These are phyloP conservation scores for Hyaloscypha variabilis DNA, from an alignment of 495 filamentous ascomycete genomes.

Conservation along the genomic window DNA sequence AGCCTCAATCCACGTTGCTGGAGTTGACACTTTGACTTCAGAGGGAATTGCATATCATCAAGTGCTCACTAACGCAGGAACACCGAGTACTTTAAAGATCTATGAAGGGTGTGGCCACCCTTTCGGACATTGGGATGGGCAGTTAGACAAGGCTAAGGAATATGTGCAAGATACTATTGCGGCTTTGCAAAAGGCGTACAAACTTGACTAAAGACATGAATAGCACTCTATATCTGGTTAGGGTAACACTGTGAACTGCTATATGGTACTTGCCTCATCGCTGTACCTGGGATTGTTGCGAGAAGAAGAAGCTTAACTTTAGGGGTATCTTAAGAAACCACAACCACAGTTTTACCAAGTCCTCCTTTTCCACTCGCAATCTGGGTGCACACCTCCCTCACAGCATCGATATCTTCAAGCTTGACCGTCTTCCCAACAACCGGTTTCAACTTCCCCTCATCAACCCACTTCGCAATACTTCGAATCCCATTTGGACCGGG, in stretches of 20 bases:
- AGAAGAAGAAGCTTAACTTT: too few species aligned
- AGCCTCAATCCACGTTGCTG: conserved; percentile 37
- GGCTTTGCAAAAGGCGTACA: conserved; percentile 35
- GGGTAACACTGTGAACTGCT: too few species aligned
- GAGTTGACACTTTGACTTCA: conserved; percentile 38
- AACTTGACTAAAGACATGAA: not conserved
- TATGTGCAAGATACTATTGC: conserved; percentile 37
- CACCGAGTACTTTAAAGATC: conserved; percentile 37
- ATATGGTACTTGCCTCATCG: too few species aligned
- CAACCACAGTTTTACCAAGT: conserved; percentile 54
- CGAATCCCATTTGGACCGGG: not conserved
- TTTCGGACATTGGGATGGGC: conserved; percentile 41
- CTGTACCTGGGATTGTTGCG: too few species aligned
- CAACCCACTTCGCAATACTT: conserved; percentile 41
- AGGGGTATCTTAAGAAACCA: conserved; percentile 33
- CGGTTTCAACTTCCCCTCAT: conserved; percentile 44
- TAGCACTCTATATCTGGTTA: too few species aligned
- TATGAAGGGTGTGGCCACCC: conserved; percentile 42
- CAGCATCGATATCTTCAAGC: conserved; percentile 44
- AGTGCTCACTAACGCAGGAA: conserved; percentile 36
- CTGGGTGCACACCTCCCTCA: conserved; percentile 45
- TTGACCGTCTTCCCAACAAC: conserved; percentile 44
- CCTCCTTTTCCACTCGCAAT: conserved; percentile 53
- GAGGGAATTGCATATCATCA: conserved; percentile 41
- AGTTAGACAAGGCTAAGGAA: conserved; percentile 34